phyloP scores from a whole-genome alignment of 352 stramenopile species.

The Pythium chondricola region DNA sequence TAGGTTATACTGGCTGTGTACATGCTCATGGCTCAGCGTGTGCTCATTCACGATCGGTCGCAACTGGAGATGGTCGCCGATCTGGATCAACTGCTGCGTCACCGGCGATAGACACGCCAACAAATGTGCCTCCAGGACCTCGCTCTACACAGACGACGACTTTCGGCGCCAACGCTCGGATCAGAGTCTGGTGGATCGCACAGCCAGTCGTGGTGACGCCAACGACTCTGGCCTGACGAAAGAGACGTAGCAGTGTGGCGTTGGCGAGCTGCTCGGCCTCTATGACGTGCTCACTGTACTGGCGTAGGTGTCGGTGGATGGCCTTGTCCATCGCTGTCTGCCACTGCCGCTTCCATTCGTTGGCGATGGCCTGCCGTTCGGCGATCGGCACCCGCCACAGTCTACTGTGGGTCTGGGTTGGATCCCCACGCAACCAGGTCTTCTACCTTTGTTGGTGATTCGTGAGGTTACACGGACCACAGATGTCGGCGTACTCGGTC shows the following conservation, averaged over 20 bases:
- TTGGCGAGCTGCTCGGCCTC: constrained; percentile 26
- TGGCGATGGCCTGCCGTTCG: constrained; percentile 22
- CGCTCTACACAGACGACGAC: constrained; percentile 87
- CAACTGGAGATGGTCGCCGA: constrained; percentile 86
- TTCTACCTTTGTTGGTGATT: background rate
- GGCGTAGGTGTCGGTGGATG: constrained; percentile 6
- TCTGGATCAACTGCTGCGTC: constrained; percentile 81
- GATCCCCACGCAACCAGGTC: background rate
- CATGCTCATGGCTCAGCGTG: constrained; percentile 52
- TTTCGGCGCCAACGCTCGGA: constrained; percentile 42
- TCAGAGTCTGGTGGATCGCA: constrained; percentile 62
- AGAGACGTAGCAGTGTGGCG: constrained; percentile 13
- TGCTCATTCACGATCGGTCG: constrained; percentile 70
- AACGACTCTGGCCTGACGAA: constrained; percentile 47
- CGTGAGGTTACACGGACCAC: too few species aligned
- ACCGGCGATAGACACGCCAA: constrained; percentile 47
- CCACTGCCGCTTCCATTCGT: constrained; percentile 36
- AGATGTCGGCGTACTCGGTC: constrained; percentile 10
- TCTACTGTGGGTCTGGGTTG: too few species aligned
- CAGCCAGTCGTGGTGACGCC: constrained; percentile 80
- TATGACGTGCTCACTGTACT: constrained; percentile 20
- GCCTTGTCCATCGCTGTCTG: constrained; percentile 15
- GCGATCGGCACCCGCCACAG: too few species aligned
- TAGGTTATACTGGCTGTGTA: constrained; percentile 49
- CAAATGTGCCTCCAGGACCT: constrained; percentile 76